Evolutionary conservation across 768 basidiomycete species (phyloP).

Genomic region (Megacollybia marginata): DNA sequence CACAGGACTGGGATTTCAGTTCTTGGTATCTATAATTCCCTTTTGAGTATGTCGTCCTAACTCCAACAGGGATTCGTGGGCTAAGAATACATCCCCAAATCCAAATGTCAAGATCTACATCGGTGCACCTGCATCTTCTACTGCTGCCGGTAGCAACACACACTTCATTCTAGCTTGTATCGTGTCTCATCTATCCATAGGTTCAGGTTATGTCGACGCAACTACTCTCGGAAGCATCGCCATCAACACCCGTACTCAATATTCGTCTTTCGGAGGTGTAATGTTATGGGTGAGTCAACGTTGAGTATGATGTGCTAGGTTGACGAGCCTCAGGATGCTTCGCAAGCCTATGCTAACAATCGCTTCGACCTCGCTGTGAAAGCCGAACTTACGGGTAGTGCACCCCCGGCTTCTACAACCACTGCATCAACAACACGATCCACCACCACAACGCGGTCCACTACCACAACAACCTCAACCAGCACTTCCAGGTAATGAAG

Average conservation of each 20-base stretch:
- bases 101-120: slow-evolving; percentile 47
- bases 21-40: slow-evolving; percentile 26
- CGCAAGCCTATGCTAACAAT: slow-evolving; percentile 28
- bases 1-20: slow-evolving; percentile 45
- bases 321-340: slow-evolving; percentile 23
- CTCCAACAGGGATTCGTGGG: slow-evolving; percentile 27
- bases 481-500: slow-evolving; percentile 2
- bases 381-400: slow-evolving; percentile 26
- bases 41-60: not conserved
- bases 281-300: slow-evolving; percentile 18
- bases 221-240: slow-evolving; percentile 33
- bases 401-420: slow-evolving; percentile 13
- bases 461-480: slow-evolving; percentile 17
- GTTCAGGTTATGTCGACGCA: slow-evolving; percentile 44
- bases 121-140: slow-evolving; percentile 44
- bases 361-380: slow-evolving; percentile 26
- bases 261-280: slow-evolving; percentile 48
- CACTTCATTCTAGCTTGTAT: too few relatives aligned
- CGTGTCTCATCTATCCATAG: too few relatives aligned
- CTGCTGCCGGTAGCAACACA: slow-evolving; percentile 36
- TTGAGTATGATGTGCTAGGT: not conserved
- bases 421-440: slow-evolving; percentile 9
- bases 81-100: slow-evolving; percentile 45
- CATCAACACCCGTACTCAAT: slow-evolving; percentile 31
- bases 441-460: slow-evolving; percentile 8